These are phyloP conservation scores for Plantago major DNA, from an alignment of 257 asterid genomes.

Conservation along the genomic window DNA sequence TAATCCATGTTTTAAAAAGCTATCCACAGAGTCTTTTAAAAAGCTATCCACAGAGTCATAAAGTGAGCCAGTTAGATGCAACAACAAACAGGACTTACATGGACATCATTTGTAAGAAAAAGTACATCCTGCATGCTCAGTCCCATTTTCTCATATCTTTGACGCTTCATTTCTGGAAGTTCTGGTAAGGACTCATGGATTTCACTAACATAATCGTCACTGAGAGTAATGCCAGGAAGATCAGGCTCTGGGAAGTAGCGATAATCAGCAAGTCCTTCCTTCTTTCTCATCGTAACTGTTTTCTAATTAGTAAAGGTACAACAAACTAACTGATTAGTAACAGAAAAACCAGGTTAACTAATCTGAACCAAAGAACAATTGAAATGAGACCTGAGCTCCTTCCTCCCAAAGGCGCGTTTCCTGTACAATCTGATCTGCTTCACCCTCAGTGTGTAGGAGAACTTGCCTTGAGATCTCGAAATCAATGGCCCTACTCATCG, in stretches of 20 bases:
- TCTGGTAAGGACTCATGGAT: conserved; percentile 76
- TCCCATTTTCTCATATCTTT: conserved; percentile 79
- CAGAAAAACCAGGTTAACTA: background rate
- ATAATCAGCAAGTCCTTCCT: conserved; percentile 97
- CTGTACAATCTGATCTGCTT: conserved; percentile 76
- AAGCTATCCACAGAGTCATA: no score
- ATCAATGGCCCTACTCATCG: conserved; percentile 90
- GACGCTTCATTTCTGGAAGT: conserved; percentile 86
- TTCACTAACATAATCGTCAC: conserved; percentile 48
- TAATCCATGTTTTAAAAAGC: no score
- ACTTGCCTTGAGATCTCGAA: conserved; percentile 92
- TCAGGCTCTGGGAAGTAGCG: conserved; percentile 99
- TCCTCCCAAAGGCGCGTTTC: conserved; percentile 99
- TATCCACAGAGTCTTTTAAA: no score
- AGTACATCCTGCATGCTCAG: conserved; percentile 97
- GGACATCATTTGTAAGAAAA: conserved; percentile 73
- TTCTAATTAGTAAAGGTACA: conserved; percentile 52
- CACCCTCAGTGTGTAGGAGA: conserved; percentile 70
- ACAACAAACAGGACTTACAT: conserved; percentile 41
- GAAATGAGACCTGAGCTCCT: conserved; percentile 78
- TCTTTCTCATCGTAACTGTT: conserved; percentile 95
- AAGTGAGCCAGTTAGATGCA: no score
- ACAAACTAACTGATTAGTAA: conserved; percentile 23
- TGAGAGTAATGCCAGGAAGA: conserved; percentile 84
- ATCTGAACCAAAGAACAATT: background rate